phyloP scores from a whole-genome alignment of 192 early-diverging fungal genomes.

The Tieghemiomyces parasiticus region DNA sequence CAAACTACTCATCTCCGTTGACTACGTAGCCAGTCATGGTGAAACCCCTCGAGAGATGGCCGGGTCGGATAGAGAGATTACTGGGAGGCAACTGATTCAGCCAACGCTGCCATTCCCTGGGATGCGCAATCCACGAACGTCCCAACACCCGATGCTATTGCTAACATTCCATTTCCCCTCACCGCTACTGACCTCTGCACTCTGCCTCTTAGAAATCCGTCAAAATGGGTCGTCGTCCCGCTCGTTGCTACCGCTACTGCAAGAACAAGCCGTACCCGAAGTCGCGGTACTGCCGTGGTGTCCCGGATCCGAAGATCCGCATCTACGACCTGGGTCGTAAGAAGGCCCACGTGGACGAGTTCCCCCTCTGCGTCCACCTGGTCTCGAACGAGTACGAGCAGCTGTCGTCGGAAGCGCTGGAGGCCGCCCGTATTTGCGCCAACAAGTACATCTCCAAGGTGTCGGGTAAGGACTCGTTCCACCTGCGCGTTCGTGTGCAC shows the following conservation, averaged over 20 bases:
- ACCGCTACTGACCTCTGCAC: too few relatives aligned
- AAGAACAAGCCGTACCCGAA: slow-evolving; percentile 99
- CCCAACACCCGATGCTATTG: too few relatives aligned
- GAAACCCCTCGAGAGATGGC: too few relatives aligned
- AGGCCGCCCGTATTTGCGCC: slow-evolving; percentile 92
- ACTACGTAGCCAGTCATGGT: too few relatives aligned
- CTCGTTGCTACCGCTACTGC: slow-evolving; percentile 97
- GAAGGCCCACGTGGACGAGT: slow-evolving; percentile 95
- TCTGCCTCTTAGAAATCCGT: not conserved
- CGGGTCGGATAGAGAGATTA: too few relatives aligned
- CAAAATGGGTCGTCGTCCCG: slow-evolving; percentile 96
- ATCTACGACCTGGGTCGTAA: slow-evolving; percentile 96
- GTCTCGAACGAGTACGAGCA: slow-evolving; percentile 97
- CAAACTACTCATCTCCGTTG: too few relatives aligned
- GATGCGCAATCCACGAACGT: too few relatives aligned
- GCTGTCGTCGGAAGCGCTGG: slow-evolving; percentile 95
- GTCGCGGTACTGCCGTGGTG: slow-evolving; percentile 97
- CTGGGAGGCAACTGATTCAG: too few relatives aligned
- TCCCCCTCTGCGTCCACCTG: slow-evolving; percentile 92
- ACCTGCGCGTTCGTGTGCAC: slow-evolving; percentile 96
- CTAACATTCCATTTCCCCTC: too few relatives aligned
- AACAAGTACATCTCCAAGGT: slow-evolving; percentile 99
- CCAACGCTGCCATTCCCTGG: too few relatives aligned
- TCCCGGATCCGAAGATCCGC: slow-evolving; percentile 96
- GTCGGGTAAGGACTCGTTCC: slow-evolving; percentile 98